phyloP scores from a whole-genome alignment of 2,329 filamentous ascomycete genomes.

The Ophiostoma sp. region DNA sequence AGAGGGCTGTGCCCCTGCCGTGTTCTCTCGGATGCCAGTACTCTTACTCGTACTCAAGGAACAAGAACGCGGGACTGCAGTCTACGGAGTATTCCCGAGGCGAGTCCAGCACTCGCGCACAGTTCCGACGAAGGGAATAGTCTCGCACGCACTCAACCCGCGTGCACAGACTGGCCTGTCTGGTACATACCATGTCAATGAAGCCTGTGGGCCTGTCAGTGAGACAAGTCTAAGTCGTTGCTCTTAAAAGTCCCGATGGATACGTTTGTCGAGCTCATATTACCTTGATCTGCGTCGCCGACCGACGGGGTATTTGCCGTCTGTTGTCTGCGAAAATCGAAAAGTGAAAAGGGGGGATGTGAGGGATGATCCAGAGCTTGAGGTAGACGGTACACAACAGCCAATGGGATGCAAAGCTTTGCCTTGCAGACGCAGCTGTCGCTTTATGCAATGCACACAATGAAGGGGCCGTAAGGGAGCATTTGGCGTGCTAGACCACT shows the following conservation, averaged over 20 bases:
- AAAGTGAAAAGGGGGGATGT: not conserved
- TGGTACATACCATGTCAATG: not conserved
- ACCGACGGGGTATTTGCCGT: not conserved
- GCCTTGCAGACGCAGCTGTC: not conserved
- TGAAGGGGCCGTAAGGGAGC: not conserved
- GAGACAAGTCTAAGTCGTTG: slow-evolving; percentile 2
- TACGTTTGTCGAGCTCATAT: not conserved
- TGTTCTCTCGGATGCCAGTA: not conserved
- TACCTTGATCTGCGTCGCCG: not conserved
- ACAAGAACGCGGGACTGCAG: too few species aligned
- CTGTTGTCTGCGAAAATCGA: not conserved
- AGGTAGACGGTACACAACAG: not conserved
- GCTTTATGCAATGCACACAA: not conserved
- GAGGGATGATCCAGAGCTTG: not conserved
- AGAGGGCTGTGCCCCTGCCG: not conserved
- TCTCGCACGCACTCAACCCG: not conserved
- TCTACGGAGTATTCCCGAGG: too few species aligned
- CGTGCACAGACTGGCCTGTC: not conserved
- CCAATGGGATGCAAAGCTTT: not conserved
- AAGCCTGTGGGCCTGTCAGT: slow-evolving; percentile 2
- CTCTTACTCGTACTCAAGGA: too few species aligned
- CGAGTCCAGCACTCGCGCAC: not conserved
- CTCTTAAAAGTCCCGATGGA: slow-evolving; percentile 10
- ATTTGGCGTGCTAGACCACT: not conserved
- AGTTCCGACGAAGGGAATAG: not conserved